Evolutionary conservation across 2,329 filamentous ascomycete species (phyloP).

Genomic region (Diaporthe sp.): DNA sequence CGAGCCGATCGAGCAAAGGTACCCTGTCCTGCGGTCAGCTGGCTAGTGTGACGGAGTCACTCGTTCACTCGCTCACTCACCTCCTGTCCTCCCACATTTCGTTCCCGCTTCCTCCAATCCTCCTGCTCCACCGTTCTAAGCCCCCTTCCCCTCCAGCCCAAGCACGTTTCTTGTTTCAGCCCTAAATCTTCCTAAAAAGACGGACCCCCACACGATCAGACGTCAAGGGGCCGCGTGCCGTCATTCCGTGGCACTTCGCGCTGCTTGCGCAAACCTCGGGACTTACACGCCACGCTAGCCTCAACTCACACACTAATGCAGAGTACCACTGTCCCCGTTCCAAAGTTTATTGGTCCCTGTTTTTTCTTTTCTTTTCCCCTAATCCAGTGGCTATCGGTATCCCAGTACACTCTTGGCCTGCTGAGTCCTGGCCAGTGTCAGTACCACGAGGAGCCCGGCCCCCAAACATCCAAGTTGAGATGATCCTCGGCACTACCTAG

Average conservation of each 20-base stretch:
- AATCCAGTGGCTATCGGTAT: not conserved
- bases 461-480: not conserved
- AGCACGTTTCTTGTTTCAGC: constrained; percentile 29
- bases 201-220: constrained; percentile 25
- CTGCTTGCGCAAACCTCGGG: constrained; percentile 1
- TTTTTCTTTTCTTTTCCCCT: not conserved
- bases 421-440: not conserved
- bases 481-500: constrained; percentile 17
- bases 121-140: not conserved
- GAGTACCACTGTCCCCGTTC: not conserved
- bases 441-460: not conserved
- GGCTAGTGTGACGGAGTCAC: constrained; percentile 3
- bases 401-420: not conserved
- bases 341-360: not conserved
- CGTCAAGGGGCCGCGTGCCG: constrained; percentile 30
- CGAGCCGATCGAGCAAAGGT: constrained; percentile 11
- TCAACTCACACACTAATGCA: not conserved
- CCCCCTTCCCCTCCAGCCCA: not conserved
- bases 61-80: not conserved
- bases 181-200: constrained; percentile 28
- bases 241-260: constrained; percentile 18
- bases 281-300: not conserved
- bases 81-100: not conserved
- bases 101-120: constrained; percentile 11
- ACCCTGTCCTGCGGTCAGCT: constrained; percentile 25